Base-by-base conservation (phyloP, 192 early-diverging fungal genomes). In the Rhizoclosmatium sp. region DNA sequence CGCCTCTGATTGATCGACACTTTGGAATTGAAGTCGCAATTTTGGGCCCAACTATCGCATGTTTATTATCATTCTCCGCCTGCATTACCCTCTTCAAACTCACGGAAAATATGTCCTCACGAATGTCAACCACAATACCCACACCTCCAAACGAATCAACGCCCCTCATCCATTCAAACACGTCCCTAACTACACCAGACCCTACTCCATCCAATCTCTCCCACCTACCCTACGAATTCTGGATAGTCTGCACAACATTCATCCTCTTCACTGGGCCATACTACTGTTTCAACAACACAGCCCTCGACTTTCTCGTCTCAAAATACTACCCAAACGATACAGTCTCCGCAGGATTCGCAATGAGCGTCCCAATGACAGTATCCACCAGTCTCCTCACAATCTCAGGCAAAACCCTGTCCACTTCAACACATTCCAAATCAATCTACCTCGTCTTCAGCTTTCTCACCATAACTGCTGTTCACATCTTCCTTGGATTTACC, bases 261-360 rank as follows among this genome's bases (percentile, higher is more conserved):
- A 80, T 87, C 3, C 66, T 88, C 39, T 71, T 88, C 58, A 86
- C 86, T 69, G 87, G 87, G 3, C 82, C 86, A 81, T 89, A 7
- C 76, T 90, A 51, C 87, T 88, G 3, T 87, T 87, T 90, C 75
- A 89, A 88, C 83, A 85, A 85, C 54, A 90, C 85, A 47, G 84
- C 87, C 0, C 82, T 80, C 23, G 89, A 88, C 59, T 87, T 89
- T 68, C 56, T 89, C 61, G 86, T 85, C 81, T 80, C 76, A 7
- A 90, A 87, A 69, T 90, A 86, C 86, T 90, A 80, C 59, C 85
- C 80, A 2, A 82, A 81, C 49, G 89, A 90, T 69, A 80, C 83
- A 7, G 78, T 71, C 21, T 84, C 73, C 3, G 89, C 89, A 4
- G 87, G 87, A 14, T 69, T 85, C 45, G 80, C 87, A 1, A 90